Conservation (phyloP, 1,284 basidiomycete species). For the Phylloboletellus chloephorus region DNA sequence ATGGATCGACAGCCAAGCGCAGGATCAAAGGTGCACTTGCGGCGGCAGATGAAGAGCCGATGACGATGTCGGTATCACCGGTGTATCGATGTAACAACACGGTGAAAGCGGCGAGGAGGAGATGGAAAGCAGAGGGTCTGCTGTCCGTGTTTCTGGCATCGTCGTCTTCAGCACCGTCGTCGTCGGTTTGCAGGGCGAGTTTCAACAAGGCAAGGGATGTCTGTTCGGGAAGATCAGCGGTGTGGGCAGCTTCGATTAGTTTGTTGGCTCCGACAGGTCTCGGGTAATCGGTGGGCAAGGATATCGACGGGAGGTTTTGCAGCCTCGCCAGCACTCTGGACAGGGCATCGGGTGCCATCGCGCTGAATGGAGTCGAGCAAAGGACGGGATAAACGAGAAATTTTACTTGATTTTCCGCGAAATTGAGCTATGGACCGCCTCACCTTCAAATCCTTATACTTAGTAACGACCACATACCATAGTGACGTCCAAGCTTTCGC, state of each 20-base stretch:
- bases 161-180: slow-evolving; percentile 49
- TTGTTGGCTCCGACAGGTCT: slow-evolving; percentile 70
- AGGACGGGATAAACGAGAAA: background rate
- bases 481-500: too few relatives aligned
- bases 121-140: slow-evolving; percentile 83
- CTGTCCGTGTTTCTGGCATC: slow-evolving; percentile 39
- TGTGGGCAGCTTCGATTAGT: slow-evolving; percentile 75
- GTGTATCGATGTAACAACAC: slow-evolving; percentile 94
- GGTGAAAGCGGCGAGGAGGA: slow-evolving; percentile 87
- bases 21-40: slow-evolving; percentile 80
- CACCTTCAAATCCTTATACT: too few relatives aligned
- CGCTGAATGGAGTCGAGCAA: background rate
- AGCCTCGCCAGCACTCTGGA: slow-evolving; percentile 55
- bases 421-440: too few relatives aligned
- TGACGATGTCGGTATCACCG: slow-evolving; percentile 90
- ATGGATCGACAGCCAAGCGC: slow-evolving; percentile 79
- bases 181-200: slow-evolving; percentile 67
- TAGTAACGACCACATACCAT: too few relatives aligned
- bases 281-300: slow-evolving; percentile 95
- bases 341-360: slow-evolving; percentile 40
- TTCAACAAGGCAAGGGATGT: slow-evolving; percentile 69
- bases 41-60: slow-evolving; percentile 85
- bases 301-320: slow-evolving; percentile 82
- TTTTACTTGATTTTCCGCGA: too few relatives aligned
- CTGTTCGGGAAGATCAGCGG: slow-evolving; percentile 60